Percentiles rank a stretch among this genome's conserved stretches.
Conservation (phyloP, 1,284 basidiomycete genomes). For the Laetiporus sulphureus region DNA sequence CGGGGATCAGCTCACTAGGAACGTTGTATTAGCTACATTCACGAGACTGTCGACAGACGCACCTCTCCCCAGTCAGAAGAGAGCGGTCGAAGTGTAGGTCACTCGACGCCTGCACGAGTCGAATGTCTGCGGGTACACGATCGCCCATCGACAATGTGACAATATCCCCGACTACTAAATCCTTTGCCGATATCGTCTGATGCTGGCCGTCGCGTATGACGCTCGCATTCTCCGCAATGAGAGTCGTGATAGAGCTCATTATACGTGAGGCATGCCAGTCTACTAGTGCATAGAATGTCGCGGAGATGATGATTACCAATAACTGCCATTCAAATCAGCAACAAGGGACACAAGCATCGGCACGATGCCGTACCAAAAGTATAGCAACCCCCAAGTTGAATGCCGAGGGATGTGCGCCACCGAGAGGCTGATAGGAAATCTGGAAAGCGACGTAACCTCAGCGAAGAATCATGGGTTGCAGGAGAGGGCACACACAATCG, state of each 20-base stretch:
- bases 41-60: neutral
- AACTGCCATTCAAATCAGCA: constrained; percentile 38
- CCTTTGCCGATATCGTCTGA: constrained; percentile 20
- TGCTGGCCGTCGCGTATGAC: constrained; percentile 38
- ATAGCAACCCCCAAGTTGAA: constrained; percentile 44
- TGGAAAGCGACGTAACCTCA: constrained; percentile 10
- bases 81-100: constrained; percentile 58
- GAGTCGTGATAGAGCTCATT: constrained; percentile 45
- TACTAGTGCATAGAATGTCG: constrained; percentile 32
- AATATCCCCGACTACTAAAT: constrained; percentile 27
- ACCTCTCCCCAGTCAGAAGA: constrained; percentile 57
- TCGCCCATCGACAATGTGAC: constrained; percentile 32
- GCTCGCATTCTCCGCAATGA: constrained; percentile 42
- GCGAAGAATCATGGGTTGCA: neutral
- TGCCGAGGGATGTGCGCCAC: constrained; percentile 35
- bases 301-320: constrained; percentile 30
- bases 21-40: neutral
- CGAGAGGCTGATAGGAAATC: constrained; percentile 45
- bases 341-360: constrained; percentile 33
- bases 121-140: constrained; percentile 42
- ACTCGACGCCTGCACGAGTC: constrained; percentile 37
- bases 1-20: constrained; percentile 41
- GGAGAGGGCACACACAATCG: constrained; percentile 28
- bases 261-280: constrained; percentile 40
- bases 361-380: constrained; percentile 39